A percentile compares a stretch with the other conserved stretches of the same genome.
These are phyloP conservation scores for Moniliophthora roreri DNA, from an alignment of 1,284 basidiomycete genomes.

Conservation along the genomic window DNA sequence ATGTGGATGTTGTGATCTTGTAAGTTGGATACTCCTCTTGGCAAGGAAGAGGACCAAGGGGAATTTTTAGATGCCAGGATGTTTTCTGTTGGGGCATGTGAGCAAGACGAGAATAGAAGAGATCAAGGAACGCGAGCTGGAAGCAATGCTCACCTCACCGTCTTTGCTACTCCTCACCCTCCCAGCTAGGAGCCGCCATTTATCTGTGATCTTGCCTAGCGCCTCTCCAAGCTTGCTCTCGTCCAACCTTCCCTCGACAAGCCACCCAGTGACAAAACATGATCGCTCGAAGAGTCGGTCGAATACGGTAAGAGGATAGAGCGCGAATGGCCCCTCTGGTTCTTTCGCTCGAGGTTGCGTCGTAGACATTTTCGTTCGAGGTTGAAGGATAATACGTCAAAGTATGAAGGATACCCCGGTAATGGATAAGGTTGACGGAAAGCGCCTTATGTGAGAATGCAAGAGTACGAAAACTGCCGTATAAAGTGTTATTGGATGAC, in stretches of 20 bases:
- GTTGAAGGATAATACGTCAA: too few species aligned
- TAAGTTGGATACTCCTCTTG: constrained; percentile 29
- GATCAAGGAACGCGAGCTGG: constrained; percentile 13
- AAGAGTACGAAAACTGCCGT: too few species aligned
- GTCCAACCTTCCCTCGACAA: constrained; percentile 38
- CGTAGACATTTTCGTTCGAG: too few species aligned
- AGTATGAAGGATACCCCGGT: too few species aligned
- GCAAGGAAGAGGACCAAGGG: constrained; percentile 28
- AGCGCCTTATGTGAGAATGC: too few species aligned
- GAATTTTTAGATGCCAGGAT: constrained; percentile 33
- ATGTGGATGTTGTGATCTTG: constrained; percentile 31
- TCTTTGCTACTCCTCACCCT: constrained; percentile 30
- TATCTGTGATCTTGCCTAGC: constrained; percentile 32
- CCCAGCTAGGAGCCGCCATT: constrained; percentile 41
- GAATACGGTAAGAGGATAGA: constrained; percentile 24
- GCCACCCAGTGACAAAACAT: constrained; percentile 35
- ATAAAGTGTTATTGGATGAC: too few species aligned
- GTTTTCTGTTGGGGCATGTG: constrained; percentile 21
- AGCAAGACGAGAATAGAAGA: neutral
- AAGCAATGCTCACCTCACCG: constrained; percentile 12
- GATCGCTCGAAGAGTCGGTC: constrained; percentile 25
- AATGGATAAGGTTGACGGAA: too few species aligned
- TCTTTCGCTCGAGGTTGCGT: too few species aligned
- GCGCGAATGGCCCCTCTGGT: constrained; percentile 5
- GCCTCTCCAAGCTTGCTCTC: constrained; percentile 27